Base-by-base conservation (phyloP, 768 basidiomycete species). In the Pleurotus pulmonarius region DNA sequence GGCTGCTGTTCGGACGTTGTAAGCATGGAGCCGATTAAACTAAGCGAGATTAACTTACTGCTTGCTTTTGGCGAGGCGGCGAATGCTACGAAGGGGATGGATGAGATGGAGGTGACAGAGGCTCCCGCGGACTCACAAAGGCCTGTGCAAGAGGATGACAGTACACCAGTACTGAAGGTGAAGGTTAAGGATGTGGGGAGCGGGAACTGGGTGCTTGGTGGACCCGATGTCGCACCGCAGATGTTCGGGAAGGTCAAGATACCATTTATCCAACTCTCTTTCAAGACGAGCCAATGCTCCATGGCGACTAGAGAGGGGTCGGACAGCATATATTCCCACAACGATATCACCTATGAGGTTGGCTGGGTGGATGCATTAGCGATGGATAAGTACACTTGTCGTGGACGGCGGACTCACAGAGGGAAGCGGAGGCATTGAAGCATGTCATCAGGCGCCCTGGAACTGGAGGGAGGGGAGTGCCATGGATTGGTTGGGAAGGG, bases 131-230 rank as follows among this genome's bases (percentile, higher is more conserved):
- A 75, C 87, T 72, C 67, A 90, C 88, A 91, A 91, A 9, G 90
- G 90, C 15, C 90, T 81, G 67, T 92, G 89, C 49, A 92, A 70
- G 25, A 92, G 65, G 29, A 92, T 66, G 20, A 86, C 83, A 9
- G 88, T 82, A 64, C 87, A 89, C 90, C 90, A 92, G 64, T 91
- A 92, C 63, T 90, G 87, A 88, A 92, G 87, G 64, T 92, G 90
- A 49, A 92, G 71, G 40, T 86, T 87, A 56, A 92, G 70, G 22
- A 89, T 70, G 60, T 89, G 85, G 3, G 89, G 88, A 1, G 78
- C 78, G 5, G 81, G 81, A 16, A 74, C 66, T 13, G 69, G 66
- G 16, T 69, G 69, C 66, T 70, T 81, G 56, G 67, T 65, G 12
- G 76, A 70, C 13, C 75, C 78, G 22, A 80, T 71, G 59, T 88